These are phyloP conservation scores for Nepenthes gracilis DNA, from an alignment of 148 eudicot genomes.

Conservation along the genomic window DNA sequence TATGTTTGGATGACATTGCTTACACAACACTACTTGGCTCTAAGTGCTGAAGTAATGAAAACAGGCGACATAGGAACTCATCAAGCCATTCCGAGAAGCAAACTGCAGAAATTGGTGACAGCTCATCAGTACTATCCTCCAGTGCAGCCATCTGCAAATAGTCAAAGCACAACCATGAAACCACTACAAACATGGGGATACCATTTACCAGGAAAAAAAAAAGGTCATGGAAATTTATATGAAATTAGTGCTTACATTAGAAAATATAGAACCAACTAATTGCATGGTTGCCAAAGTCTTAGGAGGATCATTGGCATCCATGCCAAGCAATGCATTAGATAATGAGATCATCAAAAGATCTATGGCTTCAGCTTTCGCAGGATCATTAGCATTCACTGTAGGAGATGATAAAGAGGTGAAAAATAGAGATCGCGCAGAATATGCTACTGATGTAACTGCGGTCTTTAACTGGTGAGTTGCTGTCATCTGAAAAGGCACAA, in stretches of 20 bases:
- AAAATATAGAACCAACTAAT: slow-evolving; percentile 87
- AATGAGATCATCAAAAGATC: slow-evolving; percentile 79
- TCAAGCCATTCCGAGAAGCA: slow-evolving; percentile 97
- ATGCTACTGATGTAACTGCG: slow-evolving; percentile 87
- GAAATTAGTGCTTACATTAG: slow-evolving; percentile 52
- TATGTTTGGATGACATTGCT: slow-evolving; percentile 16
- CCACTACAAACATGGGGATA: not conserved
- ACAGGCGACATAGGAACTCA: slow-evolving; percentile 86
- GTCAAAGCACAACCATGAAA: slow-evolving; percentile 14
- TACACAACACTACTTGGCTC: slow-evolving; percentile 90
- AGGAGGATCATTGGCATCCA: slow-evolving; percentile 99
- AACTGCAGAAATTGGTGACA: slow-evolving; percentile 39
- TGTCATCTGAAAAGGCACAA: slow-evolving; percentile 56
- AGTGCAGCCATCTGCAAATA: slow-evolving; percentile 55
- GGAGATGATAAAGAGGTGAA: slow-evolving; percentile 41
- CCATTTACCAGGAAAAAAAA: not conserved
- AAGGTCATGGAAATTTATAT: not conserved
- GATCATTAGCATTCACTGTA: slow-evolving; percentile 28
- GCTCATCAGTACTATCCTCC: slow-evolving; percentile 53
- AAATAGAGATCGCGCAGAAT: slow-evolving; percentile 67
- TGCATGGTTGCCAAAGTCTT: slow-evolving; percentile 98
- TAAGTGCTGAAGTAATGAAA: slow-evolving; percentile 85
- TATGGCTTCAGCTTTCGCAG: slow-evolving; percentile 29
- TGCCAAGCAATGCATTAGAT: slow-evolving; percentile 89
- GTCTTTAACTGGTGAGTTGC: slow-evolving; percentile 98